Evolutionary conservation across 2,329 filamentous ascomycete species (phyloP), one percentile per base, ranked within the genome.

Genomic region (Fusarium pseudonygamai): DNA sequence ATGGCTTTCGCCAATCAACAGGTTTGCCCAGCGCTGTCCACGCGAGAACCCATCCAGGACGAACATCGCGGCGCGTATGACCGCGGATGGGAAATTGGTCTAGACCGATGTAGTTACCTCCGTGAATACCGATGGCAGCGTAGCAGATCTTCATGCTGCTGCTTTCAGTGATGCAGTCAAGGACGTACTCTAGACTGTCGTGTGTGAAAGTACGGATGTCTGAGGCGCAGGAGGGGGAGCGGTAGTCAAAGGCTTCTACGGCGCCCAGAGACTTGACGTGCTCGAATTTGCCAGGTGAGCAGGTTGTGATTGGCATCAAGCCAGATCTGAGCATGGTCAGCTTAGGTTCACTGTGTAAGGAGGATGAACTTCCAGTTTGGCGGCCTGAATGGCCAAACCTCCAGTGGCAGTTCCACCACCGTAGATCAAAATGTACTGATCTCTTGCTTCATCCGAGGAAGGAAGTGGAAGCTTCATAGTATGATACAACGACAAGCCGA

Each of bases 71-170:
- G 26, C 76, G 73, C 9, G 75, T 77, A 47, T 78, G 75, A 9
- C 72, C 74, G 7, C 73, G 73, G 2, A 77, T 60, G 7, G 75
- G 75, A 12, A 76, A 76, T 2, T 69, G 64, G 24, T 78, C 74
- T 3, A 78, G 59, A 5, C 66, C 72, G 3, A 76, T 63, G 60
- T 77, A 77, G 12, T 39, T 72, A 6, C 65, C 59, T 12, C 59
- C 59, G 5, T 36, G 28, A 10, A 37, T 45, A 3, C 59, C 47
- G 20, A 55, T 61, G 4, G 59, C 59, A 4, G 36, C 47, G 24
- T 61, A 61, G 59, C 59, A 61, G 5, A 61, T 61, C 22, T 61
- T 61, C 59, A 61, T 61, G 20, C 59, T 61, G 15, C 37, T 40
- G 34, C 59, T 61, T 9, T 61, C 59, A 1, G 59, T 61, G 47